Evolutionary conservation across 1,284 basidiomycete genomes (phyloP).

Genomic region (Ustilago crameri): DNA sequence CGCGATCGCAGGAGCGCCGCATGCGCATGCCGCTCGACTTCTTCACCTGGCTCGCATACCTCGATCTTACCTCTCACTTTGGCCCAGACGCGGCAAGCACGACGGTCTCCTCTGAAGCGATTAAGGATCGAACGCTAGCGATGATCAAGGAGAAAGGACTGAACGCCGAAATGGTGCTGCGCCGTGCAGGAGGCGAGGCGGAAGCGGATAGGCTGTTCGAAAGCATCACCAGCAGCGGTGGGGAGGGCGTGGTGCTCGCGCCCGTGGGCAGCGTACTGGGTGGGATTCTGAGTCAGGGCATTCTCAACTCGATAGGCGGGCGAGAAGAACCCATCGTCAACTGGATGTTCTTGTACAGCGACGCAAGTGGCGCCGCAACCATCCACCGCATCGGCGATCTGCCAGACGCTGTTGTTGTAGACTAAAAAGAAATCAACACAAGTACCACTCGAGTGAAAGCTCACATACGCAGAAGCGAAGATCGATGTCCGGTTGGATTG

Average conservation of each 20-base stretch:
- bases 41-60: constrained; percentile 29
- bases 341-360: constrained; percentile 87
- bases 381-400: constrained; percentile 23
- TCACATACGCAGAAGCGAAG: no score
- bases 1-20: constrained; percentile 21
- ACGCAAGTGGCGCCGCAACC: constrained; percentile 15
- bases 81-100: background rate
- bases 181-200: constrained; percentile 4
- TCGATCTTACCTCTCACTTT: constrained; percentile 17
- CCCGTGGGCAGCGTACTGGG: constrained; percentile 85
- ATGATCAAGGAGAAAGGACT: constrained; percentile 34
- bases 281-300: constrained; percentile 92
- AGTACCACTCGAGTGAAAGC: no score
- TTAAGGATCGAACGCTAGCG: constrained; percentile 12
- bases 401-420: constrained; percentile 4
- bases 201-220: constrained; percentile 19
- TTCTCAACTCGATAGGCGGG: constrained; percentile 87
- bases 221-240: constrained; percentile 70
- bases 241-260: constrained; percentile 79
- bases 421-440: no score
- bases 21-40: constrained; percentile 24
- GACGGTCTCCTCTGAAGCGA: constrained; percentile 7
- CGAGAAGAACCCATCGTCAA: constrained; percentile 92
- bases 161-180: constrained; percentile 10
- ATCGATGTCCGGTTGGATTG: no score